Conservation (phyloP, 2,329 filamentous ascomycete genomes). For the Colletotrichum chlorophyti region DNA sequence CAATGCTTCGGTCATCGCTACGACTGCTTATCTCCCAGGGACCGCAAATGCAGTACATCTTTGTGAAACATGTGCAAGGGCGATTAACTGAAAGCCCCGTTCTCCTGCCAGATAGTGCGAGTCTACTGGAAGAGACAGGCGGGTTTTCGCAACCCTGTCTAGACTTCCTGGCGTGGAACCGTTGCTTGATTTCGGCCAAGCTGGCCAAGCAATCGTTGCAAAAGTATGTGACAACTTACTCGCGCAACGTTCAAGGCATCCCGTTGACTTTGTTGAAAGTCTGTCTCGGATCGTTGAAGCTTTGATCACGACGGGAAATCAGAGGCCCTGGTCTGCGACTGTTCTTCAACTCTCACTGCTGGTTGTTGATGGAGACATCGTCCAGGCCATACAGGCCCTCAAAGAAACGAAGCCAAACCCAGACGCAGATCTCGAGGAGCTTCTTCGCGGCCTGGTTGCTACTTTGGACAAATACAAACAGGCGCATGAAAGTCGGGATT, state of each 20-base stretch:
- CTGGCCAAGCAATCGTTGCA: conserved; percentile 37
- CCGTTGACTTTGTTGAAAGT: background rate
- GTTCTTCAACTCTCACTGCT: conserved; percentile 32
- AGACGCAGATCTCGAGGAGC: conserved; percentile 29
- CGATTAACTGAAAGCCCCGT: conserved; percentile 35
- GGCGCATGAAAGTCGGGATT: background rate
- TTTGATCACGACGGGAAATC: background rate
- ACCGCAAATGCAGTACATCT: conserved; percentile 36
- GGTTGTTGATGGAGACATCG: conserved; percentile 41
- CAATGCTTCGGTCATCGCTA: conserved; percentile 41
- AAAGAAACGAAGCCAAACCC: conserved; percentile 38
- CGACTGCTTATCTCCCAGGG: conserved; percentile 41
- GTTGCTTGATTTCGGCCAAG: conserved; percentile 46
- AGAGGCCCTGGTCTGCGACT: background rate
- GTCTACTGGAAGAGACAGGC: conserved; percentile 35
- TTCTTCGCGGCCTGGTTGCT: conserved; percentile 32
- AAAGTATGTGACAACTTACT: conserved; percentile 34
- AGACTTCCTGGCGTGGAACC: conserved; percentile 38
- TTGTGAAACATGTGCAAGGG: conserved; percentile 41
- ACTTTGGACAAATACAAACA: background rate
- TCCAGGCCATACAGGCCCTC: conserved; percentile 44
- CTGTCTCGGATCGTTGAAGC: background rate
- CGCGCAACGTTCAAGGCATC: background rate
- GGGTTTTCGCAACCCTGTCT: conserved; percentile 33
- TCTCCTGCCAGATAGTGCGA: conserved; percentile 26